Evolutionary conservation across 345 rosid genomes (phyloP).

Genomic region (Ceriops zippeliana): DNA sequence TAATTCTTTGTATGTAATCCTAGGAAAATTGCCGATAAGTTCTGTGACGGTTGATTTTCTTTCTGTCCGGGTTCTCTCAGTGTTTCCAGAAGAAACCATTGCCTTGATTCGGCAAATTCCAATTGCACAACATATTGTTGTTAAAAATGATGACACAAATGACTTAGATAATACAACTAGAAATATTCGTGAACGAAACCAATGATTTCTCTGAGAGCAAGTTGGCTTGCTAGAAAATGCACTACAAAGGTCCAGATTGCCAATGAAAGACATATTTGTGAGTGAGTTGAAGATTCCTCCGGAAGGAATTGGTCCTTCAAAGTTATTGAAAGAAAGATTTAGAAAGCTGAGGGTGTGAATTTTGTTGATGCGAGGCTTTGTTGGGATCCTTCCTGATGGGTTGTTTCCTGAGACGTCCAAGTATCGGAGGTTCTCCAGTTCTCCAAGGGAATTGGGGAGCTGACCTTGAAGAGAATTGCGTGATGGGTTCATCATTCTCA

Average conservation of each 20-base stretch:
- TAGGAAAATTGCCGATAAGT: conserved; percentile 39
- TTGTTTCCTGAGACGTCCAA: conserved; percentile 46
- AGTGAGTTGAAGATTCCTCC: conserved; percentile 43
- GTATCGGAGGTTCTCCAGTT: conserved; percentile 39
- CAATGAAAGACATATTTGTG: conserved; percentile 38
- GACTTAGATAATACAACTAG: conserved; percentile 27
- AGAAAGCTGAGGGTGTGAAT: conserved; percentile 39
- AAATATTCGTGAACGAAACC: conserved; percentile 29
- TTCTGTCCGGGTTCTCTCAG: conserved; percentile 13
- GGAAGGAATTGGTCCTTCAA: conserved; percentile 43
- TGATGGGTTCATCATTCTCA: conserved; percentile 37
- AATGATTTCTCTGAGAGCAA: conserved; percentile 11
- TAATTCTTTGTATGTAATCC: conserved; percentile 49
- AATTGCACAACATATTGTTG: conserved; percentile 31
- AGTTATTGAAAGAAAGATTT: conserved; percentile 46
- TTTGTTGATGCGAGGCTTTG: conserved; percentile 27
- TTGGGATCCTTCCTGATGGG: conserved; percentile 45
- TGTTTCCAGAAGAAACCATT: conserved; percentile 22
- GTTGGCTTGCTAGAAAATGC: conserved; percentile 15
- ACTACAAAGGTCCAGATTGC: conserved; percentile 44
- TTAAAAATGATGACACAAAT: conserved; percentile 24
- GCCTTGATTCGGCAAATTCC: conserved; percentile 22
- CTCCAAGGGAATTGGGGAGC: conserved; percentile 46
- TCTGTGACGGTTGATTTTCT: conserved; percentile 20
- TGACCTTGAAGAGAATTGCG: conserved; percentile 41